A percentile compares a stretch with the other conserved stretches of the same genome.
Evolutionary conservation across 1,139 yeast genomes (phyloP).

Genomic region (Meyerozyma elateridarum): DNA sequence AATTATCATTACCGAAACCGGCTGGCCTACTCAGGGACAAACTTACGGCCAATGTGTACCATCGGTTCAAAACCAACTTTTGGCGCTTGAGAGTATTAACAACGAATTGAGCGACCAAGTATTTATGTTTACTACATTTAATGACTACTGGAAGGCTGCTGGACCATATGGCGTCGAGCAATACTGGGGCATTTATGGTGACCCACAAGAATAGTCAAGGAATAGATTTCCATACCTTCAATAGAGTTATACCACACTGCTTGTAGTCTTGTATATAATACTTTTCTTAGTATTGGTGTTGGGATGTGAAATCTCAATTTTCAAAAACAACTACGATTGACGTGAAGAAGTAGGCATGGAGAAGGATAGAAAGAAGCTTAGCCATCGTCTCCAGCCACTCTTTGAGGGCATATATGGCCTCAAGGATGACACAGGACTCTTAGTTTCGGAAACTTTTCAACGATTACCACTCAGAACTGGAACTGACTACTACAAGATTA

Average conservation of each 20-base stretch:
- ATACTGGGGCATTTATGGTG: slow-evolving; percentile 58
- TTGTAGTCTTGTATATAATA: neutral
- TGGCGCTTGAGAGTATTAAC: slow-evolving; percentile 56
- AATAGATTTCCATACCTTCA: slow-evolving; percentile 2
- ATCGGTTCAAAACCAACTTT: slow-evolving; percentile 55
- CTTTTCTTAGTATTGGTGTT: too few species aligned
- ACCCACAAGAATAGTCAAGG: neutral
- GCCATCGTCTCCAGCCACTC: slow-evolving; percentile 33
- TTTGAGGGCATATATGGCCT: slow-evolving; percentile 42
- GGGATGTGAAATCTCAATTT: too few species aligned
- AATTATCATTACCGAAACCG: slow-evolving; percentile 68
- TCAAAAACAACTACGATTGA: too few species aligned
- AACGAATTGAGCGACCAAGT: slow-evolving; percentile 51
- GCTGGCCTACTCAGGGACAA: slow-evolving; percentile 77
- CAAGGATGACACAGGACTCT: slow-evolving; percentile 39
- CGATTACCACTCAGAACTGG: slow-evolving; percentile 49
- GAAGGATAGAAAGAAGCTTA: slow-evolving; percentile 38
- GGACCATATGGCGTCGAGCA: slow-evolving; percentile 63
- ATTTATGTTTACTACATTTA: slow-evolving; percentile 65
- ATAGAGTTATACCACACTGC: neutral
- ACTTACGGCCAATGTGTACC: slow-evolving; percentile 67
- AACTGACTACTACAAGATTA: slow-evolving; percentile 43
- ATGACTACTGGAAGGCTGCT: slow-evolving; percentile 74
- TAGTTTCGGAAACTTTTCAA: slow-evolving; percentile 46
- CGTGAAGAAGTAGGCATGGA: too few species aligned